Conservation (phyloP, 2,329 filamentous ascomycete species). For the Colletotrichum aenigma region DNA sequence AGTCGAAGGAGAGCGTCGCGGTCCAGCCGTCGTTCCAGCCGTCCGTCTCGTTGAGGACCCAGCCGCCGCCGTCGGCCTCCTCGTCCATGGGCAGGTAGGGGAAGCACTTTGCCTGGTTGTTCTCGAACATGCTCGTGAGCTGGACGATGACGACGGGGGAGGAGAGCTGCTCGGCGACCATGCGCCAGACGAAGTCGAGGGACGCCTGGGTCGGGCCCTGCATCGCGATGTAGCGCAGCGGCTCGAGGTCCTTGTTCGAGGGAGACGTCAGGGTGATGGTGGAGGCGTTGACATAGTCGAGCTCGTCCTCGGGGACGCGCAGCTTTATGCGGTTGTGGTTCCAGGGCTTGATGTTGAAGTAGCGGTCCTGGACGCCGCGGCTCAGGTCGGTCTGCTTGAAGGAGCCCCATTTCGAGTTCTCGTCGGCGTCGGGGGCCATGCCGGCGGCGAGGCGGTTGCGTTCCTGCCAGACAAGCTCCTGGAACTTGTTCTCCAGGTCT, state of each 20-base stretch:
- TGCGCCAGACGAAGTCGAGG: slow-evolving; percentile 88
- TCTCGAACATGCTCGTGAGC: slow-evolving; percentile 88
- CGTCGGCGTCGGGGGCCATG: slow-evolving; percentile 35
- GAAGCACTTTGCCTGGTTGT: slow-evolving; percentile 80
- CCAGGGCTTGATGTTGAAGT: slow-evolving; percentile 89
- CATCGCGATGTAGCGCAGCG: slow-evolving; percentile 82
- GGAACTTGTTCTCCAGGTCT: slow-evolving; percentile 43
- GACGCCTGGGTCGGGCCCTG: slow-evolving; percentile 84
- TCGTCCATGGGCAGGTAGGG: slow-evolving; percentile 78
- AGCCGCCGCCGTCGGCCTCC: slow-evolving; percentile 56
- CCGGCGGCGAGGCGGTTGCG: slow-evolving; percentile 49
- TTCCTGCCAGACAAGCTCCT: slow-evolving; percentile 59
- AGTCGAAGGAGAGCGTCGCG: slow-evolving; percentile 72
- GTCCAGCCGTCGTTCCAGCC: slow-evolving; percentile 71
- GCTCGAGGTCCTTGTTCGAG: slow-evolving; percentile 38
- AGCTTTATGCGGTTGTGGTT: slow-evolving; percentile 84
- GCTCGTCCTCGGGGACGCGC: slow-evolving; percentile 72
- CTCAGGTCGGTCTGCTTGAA: slow-evolving; percentile 37
- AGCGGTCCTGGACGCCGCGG: slow-evolving; percentile 70
- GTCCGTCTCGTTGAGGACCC: slow-evolving; percentile 65
- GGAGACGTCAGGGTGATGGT: slow-evolving; percentile 63
- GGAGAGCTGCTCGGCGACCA: slow-evolving; percentile 80
- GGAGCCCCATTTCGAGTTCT: slow-evolving; percentile 35
- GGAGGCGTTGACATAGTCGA: slow-evolving; percentile 85
- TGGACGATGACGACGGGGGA: slow-evolving; percentile 87